Percentiles rank a stretch among this genome's conserved stretches.
Conservation (phyloP, 2,329 filamentous ascomycete species). For the Fusarium lyarnte region DNA sequence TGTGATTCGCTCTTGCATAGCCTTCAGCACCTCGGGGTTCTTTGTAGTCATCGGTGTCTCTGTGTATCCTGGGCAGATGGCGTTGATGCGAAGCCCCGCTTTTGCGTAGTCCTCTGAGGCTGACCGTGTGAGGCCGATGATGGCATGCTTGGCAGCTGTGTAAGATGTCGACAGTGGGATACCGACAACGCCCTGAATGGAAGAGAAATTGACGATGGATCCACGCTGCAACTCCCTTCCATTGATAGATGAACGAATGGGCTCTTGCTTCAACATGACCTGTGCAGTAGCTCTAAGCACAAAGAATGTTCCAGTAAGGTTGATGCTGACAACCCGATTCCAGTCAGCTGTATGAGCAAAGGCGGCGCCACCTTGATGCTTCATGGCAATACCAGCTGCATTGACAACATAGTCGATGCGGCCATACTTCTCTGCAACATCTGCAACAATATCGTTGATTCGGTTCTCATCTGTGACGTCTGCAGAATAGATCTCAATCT, state of each 20-base stretch:
- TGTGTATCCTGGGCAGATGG: conserved; percentile 46
- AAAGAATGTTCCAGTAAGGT: conserved; percentile 55
- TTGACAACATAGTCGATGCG: conserved; percentile 55
- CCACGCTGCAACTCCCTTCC: conserved; percentile 23
- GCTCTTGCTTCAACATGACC: conserved; percentile 57
- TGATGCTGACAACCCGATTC: conserved; percentile 53
- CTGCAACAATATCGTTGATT: conserved; percentile 38
- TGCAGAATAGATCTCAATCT: conserved; percentile 11
- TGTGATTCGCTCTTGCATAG: conserved; percentile 38
- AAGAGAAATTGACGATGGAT: conserved; percentile 34
- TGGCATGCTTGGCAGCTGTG: conserved; percentile 29
- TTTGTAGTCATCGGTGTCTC: conserved; percentile 46
- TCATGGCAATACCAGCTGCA: conserved; percentile 52
- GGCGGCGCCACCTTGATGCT: conserved; percentile 50
- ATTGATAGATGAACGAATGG: conserved; percentile 50
- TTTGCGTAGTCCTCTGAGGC: conserved; percentile 55
- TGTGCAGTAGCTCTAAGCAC: conserved; percentile 51
- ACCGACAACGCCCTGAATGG: conserved; percentile 31
- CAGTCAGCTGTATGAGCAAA: conserved; percentile 51
- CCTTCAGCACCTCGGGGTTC: conserved; percentile 41
- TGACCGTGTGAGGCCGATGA: conserved; percentile 40
- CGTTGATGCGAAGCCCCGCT: conserved; percentile 52
- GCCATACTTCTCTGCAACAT: conserved; percentile 45
- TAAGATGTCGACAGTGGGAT: conserved; percentile 30
- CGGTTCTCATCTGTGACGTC: conserved; percentile 46